Evolutionary conservation across 2,329 filamentous ascomycete species (phyloP).

Genomic region (Ilyonectria sp.): DNA sequence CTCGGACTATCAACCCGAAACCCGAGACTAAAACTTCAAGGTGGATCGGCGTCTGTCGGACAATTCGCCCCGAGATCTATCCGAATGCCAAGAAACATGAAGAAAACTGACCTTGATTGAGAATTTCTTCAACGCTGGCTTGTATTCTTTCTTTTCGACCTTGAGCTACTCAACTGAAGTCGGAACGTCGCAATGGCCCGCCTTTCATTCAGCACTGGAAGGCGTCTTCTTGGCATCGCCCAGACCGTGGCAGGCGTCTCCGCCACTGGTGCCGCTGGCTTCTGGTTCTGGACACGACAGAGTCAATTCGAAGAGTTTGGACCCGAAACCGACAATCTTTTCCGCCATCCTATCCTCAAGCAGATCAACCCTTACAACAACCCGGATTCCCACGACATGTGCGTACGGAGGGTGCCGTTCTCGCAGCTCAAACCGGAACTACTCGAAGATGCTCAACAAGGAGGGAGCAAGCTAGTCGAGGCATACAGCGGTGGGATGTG

Average conservation of each 20-base stretch:
- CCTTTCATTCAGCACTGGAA: neutral
- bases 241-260: slow-evolving; percentile 18
- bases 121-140: neutral
- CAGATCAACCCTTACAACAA: slow-evolving; percentile 42
- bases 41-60: neutral
- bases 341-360: slow-evolving; percentile 31
- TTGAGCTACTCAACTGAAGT: too few relatives aligned
- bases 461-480: slow-evolving; percentile 38
- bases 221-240: slow-evolving; percentile 12
- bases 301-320: slow-evolving; percentile 42
- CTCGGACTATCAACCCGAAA: neutral
- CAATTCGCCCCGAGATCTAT: neutral
- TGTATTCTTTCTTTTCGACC: too few relatives aligned
- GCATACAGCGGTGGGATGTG: slow-evolving; percentile 36
- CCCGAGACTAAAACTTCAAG: neutral
- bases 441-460: slow-evolving; percentile 32
- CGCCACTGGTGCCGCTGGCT: slow-evolving; percentile 12
- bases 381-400: slow-evolving; percentile 36
- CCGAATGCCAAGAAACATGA: neutral
- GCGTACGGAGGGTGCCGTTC: slow-evolving; percentile 36
- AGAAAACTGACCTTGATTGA: neutral
- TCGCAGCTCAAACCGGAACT: slow-evolving; percentile 14
- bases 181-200: neutral
- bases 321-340: slow-evolving; percentile 26
- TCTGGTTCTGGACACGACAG: slow-evolving; percentile 38